Evolutionary conservation across 345 rosid species (phyloP).

Genomic region (Eucalyptus albens): DNA sequence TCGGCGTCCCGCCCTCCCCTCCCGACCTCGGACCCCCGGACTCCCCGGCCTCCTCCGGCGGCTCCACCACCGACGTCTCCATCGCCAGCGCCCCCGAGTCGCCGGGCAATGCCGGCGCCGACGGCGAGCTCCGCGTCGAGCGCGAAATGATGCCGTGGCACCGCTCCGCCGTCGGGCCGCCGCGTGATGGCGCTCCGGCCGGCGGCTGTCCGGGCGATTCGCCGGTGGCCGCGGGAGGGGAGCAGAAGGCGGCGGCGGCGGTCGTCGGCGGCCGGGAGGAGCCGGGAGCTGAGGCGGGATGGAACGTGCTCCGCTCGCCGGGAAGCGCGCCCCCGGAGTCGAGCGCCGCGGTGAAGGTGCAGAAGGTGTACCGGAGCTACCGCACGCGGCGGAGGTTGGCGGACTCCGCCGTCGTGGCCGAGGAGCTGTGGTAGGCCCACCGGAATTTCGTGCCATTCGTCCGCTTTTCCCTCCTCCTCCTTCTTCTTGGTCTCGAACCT

Average conservation of each 20-base stretch:
- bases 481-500: neutral
- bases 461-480: neutral
- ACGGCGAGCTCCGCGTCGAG: neutral
- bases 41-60: neutral
- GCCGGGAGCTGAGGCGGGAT: neutral
- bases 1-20: neutral
- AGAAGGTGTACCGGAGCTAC: constrained; percentile 80
- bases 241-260: neutral
- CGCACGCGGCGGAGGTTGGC: constrained; percentile 90
- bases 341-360: constrained; percentile 57
- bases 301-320: neutral
- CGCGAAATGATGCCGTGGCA: neutral
- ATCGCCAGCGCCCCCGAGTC: neutral
- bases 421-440: constrained; percentile 61
- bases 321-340: neutral
- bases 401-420: constrained; percentile 83
- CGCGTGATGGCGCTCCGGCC: neutral
- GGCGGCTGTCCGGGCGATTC: neutral
- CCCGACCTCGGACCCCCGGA: neutral
- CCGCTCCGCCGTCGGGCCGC: neutral
- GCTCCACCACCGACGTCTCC: neutral
- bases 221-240: neutral
- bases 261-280: neutral
- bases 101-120: neutral
- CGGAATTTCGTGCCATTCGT: neutral